A percentile compares a stretch with the other conserved stretches of the same genome.
Evolutionary conservation across 1,284 basidiomycete species (phyloP).

Genomic region (Puccinia polysora): DNA sequence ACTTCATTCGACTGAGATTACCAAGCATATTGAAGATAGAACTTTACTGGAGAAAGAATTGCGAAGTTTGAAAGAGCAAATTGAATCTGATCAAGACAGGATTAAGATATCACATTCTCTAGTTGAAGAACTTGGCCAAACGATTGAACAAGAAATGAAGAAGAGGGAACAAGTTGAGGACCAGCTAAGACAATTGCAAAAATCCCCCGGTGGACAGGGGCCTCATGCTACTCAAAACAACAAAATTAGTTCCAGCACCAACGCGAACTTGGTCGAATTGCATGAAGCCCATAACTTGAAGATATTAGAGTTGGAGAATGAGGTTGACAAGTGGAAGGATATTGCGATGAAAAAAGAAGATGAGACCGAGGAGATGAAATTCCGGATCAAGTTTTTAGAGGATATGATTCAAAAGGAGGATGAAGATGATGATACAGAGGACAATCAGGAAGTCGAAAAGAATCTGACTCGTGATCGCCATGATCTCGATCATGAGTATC

Average conservation of each 20-base stretch:
- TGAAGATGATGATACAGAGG: constrained; percentile 4
- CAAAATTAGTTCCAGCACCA: too few species aligned
- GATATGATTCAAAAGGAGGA: constrained; percentile 30
- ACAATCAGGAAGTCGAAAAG: too few species aligned
- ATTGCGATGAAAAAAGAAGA: constrained; percentile 24
- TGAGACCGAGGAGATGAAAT: constrained; percentile 22
- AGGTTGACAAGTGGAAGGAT: constrained; percentile 34
- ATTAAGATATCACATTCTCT: constrained; percentile 20
- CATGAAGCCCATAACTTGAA: constrained; percentile 40
- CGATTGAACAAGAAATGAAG: constrained; percentile 27
- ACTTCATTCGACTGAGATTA: constrained; percentile 19
- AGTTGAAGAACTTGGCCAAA: constrained; percentile 29
- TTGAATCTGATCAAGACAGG: constrained; percentile 6
- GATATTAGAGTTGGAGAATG: constrained; percentile 17
- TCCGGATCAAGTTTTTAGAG: constrained; percentile 21
- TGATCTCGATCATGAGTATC: too few species aligned
- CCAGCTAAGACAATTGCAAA: constrained; percentile 3
- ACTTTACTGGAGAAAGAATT: constrained; percentile 33
- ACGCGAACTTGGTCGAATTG: constrained; percentile 25
- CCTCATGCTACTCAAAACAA: too few species aligned
- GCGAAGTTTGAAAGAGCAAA: background rate
- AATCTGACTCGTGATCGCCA: too few species aligned
- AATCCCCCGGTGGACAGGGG: background rate
- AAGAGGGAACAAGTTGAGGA: constrained; percentile 23
- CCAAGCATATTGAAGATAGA: constrained; percentile 38